Base-by-base conservation (phyloP, 2,329 filamentous ascomycete genomes). In the Monilinia laxa region DNA sequence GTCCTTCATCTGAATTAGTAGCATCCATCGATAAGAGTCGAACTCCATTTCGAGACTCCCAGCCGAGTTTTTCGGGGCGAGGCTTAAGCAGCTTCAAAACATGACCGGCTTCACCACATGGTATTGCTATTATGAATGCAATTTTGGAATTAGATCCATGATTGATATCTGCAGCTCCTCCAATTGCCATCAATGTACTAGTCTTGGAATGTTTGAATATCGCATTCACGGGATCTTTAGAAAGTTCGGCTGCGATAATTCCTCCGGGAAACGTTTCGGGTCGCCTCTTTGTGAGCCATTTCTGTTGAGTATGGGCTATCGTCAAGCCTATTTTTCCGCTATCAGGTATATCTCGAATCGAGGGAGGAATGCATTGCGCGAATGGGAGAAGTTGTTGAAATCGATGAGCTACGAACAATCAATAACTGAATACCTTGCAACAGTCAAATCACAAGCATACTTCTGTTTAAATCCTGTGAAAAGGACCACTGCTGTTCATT, bases 401-500 rank as follows among this genome's bases (percentile, higher is more conserved):
- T 49, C 60, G 42, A 35, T 68, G 66, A 55, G 66, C 72, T 76
- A 59, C 42, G 40, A 35, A 54, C 35, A 20, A 42, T 42, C 18
- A 38, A 54, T 73, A 47, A 72, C 68, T n/a, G 42, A 25, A 64
- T 4, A 42, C n/a, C 25, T 38, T 25, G 40, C 28, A 9, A 12
- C 4, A 47, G 14, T 49, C 10, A 12, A 31, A n/a, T 62, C 28
- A 11, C 2, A 20, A 47, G 54, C 66, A 25, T 71, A 75, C 74
- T 62, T 60, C 69, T 62, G 23, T 62, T 65, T 20, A 65, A 25
- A 54, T 69, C 63, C 35, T 68, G 62, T n/a, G 75, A 74, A 63
- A 77, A 77, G 4, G 18, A 67, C 76, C 76, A 77, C 68, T 70
- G 56, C 18, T 70, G 70, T 62, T 76, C 73, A 16, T 73, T 70